These are phyloP conservation scores for Viridothelium virens DNA, from an alignment of 495 filamentous ascomycete species.

Conservation along the genomic window DNA sequence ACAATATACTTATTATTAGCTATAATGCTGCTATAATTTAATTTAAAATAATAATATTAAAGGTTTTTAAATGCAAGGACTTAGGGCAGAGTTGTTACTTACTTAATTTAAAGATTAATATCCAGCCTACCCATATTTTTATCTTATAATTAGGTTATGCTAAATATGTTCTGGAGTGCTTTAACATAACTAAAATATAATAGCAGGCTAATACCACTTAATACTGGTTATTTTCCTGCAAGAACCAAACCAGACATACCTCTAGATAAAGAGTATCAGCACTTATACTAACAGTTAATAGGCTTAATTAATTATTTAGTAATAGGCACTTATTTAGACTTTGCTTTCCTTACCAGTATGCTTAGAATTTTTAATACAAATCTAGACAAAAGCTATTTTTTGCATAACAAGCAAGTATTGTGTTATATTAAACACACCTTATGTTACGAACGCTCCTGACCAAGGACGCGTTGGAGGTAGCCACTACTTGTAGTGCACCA, in stretches of 20 bases:
- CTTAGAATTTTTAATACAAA: not conserved
- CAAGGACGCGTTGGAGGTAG: no score
- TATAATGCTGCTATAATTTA: not conserved
- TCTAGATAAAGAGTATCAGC: not conserved
- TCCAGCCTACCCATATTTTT: not conserved
- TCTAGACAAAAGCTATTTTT: no score
- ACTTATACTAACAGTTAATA: not conserved
- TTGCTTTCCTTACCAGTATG: not conserved
- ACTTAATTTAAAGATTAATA: not conserved
- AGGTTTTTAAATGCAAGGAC: not conserved
- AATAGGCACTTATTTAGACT: not conserved
- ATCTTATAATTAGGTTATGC: not conserved
- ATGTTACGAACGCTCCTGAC: no score
- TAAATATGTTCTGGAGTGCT: not conserved
- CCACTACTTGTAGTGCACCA: no score
- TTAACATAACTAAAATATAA: not conserved
- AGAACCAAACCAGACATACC: not conserved
- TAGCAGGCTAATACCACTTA: not conserved
- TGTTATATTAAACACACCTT: no score
- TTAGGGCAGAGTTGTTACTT: not conserved
- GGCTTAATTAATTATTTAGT: not conserved
- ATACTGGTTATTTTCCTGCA: not conserved
- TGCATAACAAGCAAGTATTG: no score
- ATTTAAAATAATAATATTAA: not conserved
- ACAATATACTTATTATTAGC: not conserved